Evolutionary conservation across 371 early-diverging fungal genomes (phyloP).

Genomic region (Mucor velutinosus): DNA sequence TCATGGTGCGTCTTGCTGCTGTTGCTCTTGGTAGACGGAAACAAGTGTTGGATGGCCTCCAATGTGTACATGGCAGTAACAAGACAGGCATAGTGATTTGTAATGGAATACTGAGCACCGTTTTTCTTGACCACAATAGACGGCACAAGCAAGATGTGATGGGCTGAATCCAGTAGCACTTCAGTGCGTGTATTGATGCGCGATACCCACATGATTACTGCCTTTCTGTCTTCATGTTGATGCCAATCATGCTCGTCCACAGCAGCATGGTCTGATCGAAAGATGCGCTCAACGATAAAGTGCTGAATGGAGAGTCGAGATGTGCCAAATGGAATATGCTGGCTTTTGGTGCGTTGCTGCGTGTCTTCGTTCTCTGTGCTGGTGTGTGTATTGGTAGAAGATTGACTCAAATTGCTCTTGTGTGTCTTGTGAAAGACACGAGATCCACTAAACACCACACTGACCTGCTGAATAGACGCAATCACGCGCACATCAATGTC

Average conservation of each 20-base stretch:
- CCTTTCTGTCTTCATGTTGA: conserved; percentile 7
- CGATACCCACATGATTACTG: conserved; percentile 39
- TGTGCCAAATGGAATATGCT: conserved; percentile 9
- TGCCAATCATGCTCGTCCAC: conserved; percentile 1
- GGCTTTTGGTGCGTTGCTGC: background rate
- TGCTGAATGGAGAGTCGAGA: conserved; percentile 18
- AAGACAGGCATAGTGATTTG: conserved; percentile 18
- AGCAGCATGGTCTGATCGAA: background rate
- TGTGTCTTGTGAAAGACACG: conserved; percentile 7
- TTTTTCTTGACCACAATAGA: conserved; percentile 3
- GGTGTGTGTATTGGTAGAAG: background rate
- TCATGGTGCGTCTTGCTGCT: background rate
- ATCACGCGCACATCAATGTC: conserved; percentile 21
- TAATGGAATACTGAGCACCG: conserved; percentile 14
- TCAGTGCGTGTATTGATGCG: conserved; percentile 26
- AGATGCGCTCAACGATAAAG: conserved; percentile 14
- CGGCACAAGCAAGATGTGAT: background rate
- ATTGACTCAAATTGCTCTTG: background rate
- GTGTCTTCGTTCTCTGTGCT: conserved; percentile 1
- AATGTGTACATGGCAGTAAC: conserved; percentile 1
- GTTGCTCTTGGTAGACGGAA: background rate
- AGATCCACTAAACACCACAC: conserved; percentile 30
- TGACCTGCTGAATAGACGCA: conserved; percentile 15
- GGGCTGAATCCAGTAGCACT: background rate
- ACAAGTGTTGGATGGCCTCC: background rate